Conservation (phyloP, 257 asterid genomes). For the Solanum habrochaites region DNA sequence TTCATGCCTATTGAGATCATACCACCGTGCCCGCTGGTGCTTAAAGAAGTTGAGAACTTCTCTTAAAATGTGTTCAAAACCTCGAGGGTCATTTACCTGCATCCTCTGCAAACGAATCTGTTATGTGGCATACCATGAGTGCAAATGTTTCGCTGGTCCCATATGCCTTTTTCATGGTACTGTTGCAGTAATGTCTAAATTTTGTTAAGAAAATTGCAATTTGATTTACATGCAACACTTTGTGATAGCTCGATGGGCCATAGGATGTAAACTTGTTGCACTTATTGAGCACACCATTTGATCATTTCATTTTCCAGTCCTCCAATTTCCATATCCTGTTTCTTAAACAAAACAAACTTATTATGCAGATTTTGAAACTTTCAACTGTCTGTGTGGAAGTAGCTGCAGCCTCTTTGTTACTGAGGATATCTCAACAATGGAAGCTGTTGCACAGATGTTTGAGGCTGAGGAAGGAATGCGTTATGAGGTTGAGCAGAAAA, state of each 20-base stretch:
- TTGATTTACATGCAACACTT: background rate
- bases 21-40: constrained; percentile 21
- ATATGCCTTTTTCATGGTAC: constrained; percentile 37
- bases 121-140: constrained; percentile 18
- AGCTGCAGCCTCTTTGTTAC: constrained; percentile 5
- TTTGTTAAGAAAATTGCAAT: background rate
- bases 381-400: constrained; percentile 9
- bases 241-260: background rate
- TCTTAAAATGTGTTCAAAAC: background rate
- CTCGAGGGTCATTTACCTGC: constrained; percentile 12
- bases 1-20: constrained; percentile 15
- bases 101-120: constrained; percentile 27
- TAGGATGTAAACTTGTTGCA: background rate
- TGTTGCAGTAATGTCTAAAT: background rate
- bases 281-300: background rate
- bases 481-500: constrained; percentile 13
- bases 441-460: constrained; percentile 15
- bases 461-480: constrained; percentile 12
- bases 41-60: constrained; percentile 5
- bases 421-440: constrained; percentile 16
- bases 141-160: constrained; percentile 17
- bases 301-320: background rate
- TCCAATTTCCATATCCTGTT: background rate
- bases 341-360: background rate
- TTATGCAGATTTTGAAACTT: constrained; percentile 16